A percentile compares a stretch with the other conserved stretches of the same genome.
Conservation (phyloP, 176 grass and related monocot species). For the Melocanna baccifera region DNA sequence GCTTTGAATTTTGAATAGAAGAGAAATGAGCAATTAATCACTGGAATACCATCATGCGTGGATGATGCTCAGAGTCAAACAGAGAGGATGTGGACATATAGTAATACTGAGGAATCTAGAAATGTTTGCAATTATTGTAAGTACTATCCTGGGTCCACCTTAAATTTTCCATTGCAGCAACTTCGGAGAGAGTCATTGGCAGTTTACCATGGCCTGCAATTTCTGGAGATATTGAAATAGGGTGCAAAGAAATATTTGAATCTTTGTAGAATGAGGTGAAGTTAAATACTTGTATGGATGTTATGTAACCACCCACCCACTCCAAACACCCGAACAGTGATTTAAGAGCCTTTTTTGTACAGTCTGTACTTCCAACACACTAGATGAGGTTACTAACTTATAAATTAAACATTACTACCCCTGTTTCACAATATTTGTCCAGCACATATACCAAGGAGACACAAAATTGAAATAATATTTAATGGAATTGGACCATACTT, state of each 20-base stretch:
- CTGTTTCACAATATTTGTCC: too few relatives aligned
- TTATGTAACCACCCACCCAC: neutral
- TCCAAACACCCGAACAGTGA: neutral
- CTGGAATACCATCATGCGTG: neutral
- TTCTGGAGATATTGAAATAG: neutral
- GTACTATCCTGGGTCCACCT: neutral
- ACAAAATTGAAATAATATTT: too few relatives aligned
- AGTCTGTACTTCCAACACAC: neutral
- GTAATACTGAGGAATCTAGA: neutral
- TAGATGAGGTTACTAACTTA: neutral
- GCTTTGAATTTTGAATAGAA: constrained; percentile 6
- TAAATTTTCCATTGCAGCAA: neutral
- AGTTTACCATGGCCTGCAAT: neutral
- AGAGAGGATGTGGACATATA: neutral
- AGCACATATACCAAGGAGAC: too few relatives aligned
- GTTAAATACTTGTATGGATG: neutral
- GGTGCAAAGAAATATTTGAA: neutral
- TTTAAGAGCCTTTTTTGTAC: neutral
- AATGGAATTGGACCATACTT: too few relatives aligned
- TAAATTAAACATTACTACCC: neutral
- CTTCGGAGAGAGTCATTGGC: neutral
- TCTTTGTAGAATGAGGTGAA: neutral
- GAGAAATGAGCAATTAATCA: neutral
- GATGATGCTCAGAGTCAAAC: neutral
- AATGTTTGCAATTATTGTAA: neutral